Percentiles rank a stretch among this genome's conserved stretches.
Conservation (phyloP, 768 basidiomycete genomes). For the Auricularia auricula-judae region DNA sequence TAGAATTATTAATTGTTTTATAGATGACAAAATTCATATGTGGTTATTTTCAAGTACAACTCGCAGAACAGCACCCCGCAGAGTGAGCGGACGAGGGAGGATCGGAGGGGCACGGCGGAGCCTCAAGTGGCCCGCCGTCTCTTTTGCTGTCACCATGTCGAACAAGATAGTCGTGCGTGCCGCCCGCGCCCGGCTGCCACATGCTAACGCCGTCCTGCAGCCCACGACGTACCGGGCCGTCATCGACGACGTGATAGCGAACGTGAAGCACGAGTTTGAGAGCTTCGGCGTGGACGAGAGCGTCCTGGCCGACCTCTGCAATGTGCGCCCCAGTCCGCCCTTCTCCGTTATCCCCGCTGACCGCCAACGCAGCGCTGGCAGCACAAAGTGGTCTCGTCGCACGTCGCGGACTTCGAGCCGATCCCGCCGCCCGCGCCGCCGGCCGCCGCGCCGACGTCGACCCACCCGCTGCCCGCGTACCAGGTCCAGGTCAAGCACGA, state of each 20-base stretch:
- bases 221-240: slow-evolving; percentile 83
- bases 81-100: background rate
- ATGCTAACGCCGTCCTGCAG: slow-evolving; percentile 57
- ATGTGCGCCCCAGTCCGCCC: slow-evolving; percentile 43
- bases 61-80: no score
- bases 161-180: slow-evolving; percentile 97
- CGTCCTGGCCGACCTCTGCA: slow-evolving; percentile 78
- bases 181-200: slow-evolving; percentile 36
- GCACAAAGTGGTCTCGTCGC: slow-evolving; percentile 82
- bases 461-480: slow-evolving; percentile 38
- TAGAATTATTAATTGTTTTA: no score
- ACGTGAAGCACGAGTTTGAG: slow-evolving; percentile 90
- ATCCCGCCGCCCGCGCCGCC: slow-evolving; percentile 27
- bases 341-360: background rate
- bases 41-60: no score
- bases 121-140: background rate
- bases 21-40: no score
- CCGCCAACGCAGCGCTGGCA: slow-evolving; percentile 76
- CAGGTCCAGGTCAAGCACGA: background rate
- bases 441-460: slow-evolving; percentile 49
- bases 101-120: background rate
- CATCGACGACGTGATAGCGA: slow-evolving; percentile 90
- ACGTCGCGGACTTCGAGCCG: slow-evolving; percentile 87
- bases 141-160: slow-evolving; percentile 46
- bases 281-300: slow-evolving; percentile 92